Conservation (phyloP, 768 basidiomycete species). For the Serendipita sp. region DNA sequence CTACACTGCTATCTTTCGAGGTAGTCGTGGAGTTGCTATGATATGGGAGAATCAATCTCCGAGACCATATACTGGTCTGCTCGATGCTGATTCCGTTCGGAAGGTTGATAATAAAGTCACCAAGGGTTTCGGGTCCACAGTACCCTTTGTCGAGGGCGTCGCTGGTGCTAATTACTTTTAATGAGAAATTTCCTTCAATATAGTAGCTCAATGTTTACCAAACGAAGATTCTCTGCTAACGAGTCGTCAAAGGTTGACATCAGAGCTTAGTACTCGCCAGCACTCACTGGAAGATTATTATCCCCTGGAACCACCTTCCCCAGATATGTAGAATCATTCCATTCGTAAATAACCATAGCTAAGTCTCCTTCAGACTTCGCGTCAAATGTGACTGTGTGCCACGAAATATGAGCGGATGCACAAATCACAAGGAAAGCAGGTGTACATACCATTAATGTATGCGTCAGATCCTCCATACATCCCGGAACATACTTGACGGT, state of each 20-base stretch:
- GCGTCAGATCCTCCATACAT: slow-evolving; percentile 77
- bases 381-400: slow-evolving; percentile 49
- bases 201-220: slow-evolving; percentile 25
- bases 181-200: background rate
- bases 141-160: slow-evolving; percentile 53
- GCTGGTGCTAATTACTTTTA: slow-evolving; percentile 31
- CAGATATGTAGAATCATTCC: slow-evolving; percentile 71
- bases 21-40: slow-evolving; percentile 11
- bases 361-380: slow-evolving; percentile 64
- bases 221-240: slow-evolving; percentile 75
- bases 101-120: slow-evolving; percentile 76
- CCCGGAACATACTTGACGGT: slow-evolving; percentile 83
- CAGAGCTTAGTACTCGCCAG: background rate
- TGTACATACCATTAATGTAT: slow-evolving; percentile 58
- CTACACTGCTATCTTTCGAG: background rate
- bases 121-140: slow-evolving; percentile 53
- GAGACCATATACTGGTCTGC: slow-evolving; percentile 78
- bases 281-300: slow-evolving; percentile 43
- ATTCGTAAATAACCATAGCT: slow-evolving; percentile 92
- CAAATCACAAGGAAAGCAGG: slow-evolving; percentile 6
- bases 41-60: slow-evolving; percentile 47
- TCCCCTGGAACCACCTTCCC: slow-evolving; percentile 49
- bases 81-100: slow-evolving; percentile 43
- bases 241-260: background rate
- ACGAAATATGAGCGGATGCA: slow-evolving; percentile 12